Evolutionary conservation across 2,329 filamentous ascomycete genomes (phyloP).

Genomic region (Tolypocladium ovalisporum): DNA sequence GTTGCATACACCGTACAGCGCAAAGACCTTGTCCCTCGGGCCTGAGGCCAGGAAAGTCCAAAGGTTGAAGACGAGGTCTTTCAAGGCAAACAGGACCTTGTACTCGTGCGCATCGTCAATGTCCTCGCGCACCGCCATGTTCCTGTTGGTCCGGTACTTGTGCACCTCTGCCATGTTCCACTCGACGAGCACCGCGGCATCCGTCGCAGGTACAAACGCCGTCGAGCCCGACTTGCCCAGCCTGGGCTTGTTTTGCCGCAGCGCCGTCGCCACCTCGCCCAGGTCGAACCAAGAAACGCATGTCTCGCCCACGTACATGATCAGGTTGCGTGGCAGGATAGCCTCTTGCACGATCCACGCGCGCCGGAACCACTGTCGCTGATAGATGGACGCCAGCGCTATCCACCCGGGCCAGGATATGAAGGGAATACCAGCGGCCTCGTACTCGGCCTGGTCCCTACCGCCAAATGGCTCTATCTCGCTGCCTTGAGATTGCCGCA

Average conservation of each 20-base stretch:
- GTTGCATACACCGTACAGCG: slow-evolving; percentile 12
- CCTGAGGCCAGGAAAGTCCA: slow-evolving; percentile 14
- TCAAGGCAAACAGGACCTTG: slow-evolving; percentile 6
- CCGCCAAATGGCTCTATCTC: slow-evolving; percentile 11
- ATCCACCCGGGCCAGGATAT: slow-evolving; percentile 8
- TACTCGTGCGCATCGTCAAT: slow-evolving; percentile 2
- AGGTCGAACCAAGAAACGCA: slow-evolving; percentile 9
- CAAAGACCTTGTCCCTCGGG: slow-evolving; percentile 14
- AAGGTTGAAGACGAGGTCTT: slow-evolving; percentile 8
- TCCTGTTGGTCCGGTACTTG: slow-evolving; percentile 9
- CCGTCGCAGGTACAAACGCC: slow-evolving; percentile 7
- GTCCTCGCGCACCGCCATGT: neutral
- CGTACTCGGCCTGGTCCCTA: slow-evolving; percentile 9
- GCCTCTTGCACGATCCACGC: slow-evolving; percentile 18
- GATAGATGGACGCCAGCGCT: slow-evolving; percentile 11
- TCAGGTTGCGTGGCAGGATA: slow-evolving; percentile 9
- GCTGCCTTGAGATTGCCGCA: slow-evolving; percentile 7
- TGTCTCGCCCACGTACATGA: slow-evolving; percentile 13
- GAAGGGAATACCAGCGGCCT: slow-evolving; percentile 7
- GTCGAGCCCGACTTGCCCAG: slow-evolving; percentile 6
- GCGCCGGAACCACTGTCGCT: slow-evolving; percentile 16
- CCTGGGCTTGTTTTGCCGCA: slow-evolving; percentile 8
- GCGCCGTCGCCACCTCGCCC: slow-evolving; percentile 8
- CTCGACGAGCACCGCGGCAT: slow-evolving; percentile 11
- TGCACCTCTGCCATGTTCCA: slow-evolving; percentile 15